These are phyloP conservation scores for Smallanthus sonchifolius DNA, from an alignment of 129 eudicot species.

Conservation along the genomic window DNA sequence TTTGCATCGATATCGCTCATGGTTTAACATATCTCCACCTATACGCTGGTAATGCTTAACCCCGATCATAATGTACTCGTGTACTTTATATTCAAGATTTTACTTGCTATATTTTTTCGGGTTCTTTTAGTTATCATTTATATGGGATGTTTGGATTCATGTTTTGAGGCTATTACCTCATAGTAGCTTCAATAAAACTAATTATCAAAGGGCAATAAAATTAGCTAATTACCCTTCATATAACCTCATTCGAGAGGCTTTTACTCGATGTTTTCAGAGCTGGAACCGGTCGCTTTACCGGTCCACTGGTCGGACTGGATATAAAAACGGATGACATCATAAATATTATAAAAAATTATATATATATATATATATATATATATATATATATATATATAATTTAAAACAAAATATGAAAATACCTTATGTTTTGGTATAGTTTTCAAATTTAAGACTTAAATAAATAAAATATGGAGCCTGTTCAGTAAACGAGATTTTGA, in stretches of 20 bases:
- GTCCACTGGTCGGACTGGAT: too few species aligned
- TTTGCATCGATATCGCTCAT: conserved; percentile 86
- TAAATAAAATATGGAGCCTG: too few species aligned
- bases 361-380: too few species aligned
- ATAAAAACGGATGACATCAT: too few species aligned
- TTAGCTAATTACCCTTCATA: background rate
- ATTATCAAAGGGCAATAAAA: background rate
- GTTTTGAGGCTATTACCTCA: background rate
- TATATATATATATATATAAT: too few species aligned
- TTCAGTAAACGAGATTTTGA: too few species aligned
- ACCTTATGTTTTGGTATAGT: too few species aligned
- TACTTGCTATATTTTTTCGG: background rate
- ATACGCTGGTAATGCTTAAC: conserved; percentile 56
- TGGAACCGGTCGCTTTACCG: too few species aligned
- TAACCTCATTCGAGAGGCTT: background rate
- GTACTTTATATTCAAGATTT: background rate
- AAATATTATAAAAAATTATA: too few species aligned
- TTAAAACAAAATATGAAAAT: too few species aligned
- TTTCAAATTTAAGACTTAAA: too few species aligned
- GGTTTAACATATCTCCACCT: conserved; percentile 86
- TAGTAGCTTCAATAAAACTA: background rate
- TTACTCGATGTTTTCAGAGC: background rate
- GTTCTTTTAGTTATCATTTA: background rate
- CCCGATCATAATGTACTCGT: background rate
- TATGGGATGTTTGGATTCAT: background rate